Percentiles rank a stretch among this genome's conserved stretches.
Evolutionary conservation across 2,329 filamentous ascomycete species (phyloP).

Genomic region (Calonectria naviculata): DNA sequence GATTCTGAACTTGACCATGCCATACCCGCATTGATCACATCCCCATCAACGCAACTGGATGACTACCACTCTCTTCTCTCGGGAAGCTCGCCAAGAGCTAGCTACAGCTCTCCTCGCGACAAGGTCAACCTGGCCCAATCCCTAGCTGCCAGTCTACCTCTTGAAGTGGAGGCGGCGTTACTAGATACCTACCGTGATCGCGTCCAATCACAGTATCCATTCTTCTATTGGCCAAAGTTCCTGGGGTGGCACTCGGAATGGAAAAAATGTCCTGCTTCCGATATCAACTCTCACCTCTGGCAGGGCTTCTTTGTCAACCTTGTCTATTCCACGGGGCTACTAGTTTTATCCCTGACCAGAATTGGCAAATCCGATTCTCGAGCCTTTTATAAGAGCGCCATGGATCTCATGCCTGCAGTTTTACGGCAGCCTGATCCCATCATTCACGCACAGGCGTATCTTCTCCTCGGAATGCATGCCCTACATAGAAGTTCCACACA

Average conservation of each 20-base stretch:
- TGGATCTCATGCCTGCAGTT: slow-evolving; percentile 26
- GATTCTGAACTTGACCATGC: slow-evolving; percentile 13
- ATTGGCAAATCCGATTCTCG: slow-evolving; percentile 29
- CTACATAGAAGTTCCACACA: slow-evolving; percentile 41
- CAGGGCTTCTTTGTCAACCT: slow-evolving; percentile 43
- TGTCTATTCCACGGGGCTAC: slow-evolving; percentile 35
- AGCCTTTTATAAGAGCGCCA: slow-evolving; percentile 32
- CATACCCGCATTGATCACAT: slow-evolving; percentile 1
- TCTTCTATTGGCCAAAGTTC: slow-evolving; percentile 32
- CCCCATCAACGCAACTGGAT: not conserved
- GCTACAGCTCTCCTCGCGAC: not conserved
- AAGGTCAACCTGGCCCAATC: not conserved
- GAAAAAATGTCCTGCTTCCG: slow-evolving; percentile 20
- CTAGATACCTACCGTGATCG: slow-evolving; percentile 40
- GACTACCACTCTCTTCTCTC: not conserved
- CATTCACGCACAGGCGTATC: slow-evolving; percentile 27
- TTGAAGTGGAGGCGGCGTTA: slow-evolving; percentile 31
- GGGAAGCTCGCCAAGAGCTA: not conserved
- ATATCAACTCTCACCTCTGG: slow-evolving; percentile 27
- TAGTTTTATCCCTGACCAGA: slow-evolving; percentile 27
- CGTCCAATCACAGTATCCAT: slow-evolving; percentile 41
- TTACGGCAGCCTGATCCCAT: slow-evolving; percentile 30
- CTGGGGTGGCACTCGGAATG: slow-evolving; percentile 29
- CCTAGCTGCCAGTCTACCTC: not conserved
- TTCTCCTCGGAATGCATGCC: slow-evolving; percentile 40